These are phyloP conservation scores for Thelephora aurantiotincta DNA, from an alignment of 768 basidiomycete species.

Conservation along the genomic window DNA sequence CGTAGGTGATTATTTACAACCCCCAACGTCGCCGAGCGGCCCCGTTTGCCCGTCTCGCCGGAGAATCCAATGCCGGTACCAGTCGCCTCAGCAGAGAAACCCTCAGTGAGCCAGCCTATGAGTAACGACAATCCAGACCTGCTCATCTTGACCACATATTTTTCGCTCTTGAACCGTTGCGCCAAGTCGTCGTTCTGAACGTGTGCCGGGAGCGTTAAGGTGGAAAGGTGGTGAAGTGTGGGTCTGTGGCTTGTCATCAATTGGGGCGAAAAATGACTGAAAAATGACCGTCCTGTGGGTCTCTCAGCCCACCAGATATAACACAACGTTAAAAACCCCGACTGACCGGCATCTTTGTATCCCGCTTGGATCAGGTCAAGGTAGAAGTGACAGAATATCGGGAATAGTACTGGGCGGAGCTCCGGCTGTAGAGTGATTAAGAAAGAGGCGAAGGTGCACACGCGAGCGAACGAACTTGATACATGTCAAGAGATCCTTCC, in stretches of 20 bases:
- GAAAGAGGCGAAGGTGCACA: neutral
- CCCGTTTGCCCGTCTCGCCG: slow-evolving; percentile 71
- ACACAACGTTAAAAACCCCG: neutral
- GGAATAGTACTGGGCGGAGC: slow-evolving; percentile 85
- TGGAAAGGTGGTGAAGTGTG: slow-evolving; percentile 65
- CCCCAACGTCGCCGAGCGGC: slow-evolving; percentile 80
- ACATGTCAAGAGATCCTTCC: slow-evolving; percentile 84
- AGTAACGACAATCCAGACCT: slow-evolving; percentile 85
- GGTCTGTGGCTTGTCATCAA: slow-evolving; percentile 51
- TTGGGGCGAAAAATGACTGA: slow-evolving; percentile 51
- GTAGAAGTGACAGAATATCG: slow-evolving; percentile 96
- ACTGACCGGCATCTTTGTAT: slow-evolving; percentile 77
- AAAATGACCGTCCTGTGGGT: slow-evolving; percentile 57
- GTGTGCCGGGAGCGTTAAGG: slow-evolving; percentile 70
- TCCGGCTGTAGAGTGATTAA: slow-evolving; percentile 51
- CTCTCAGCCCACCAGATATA: neutral
- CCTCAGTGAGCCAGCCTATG: slow-evolving; percentile 93
- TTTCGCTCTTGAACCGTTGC: slow-evolving; percentile 77
- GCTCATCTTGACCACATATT: slow-evolving; percentile 82
- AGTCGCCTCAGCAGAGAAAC: slow-evolving; percentile 71
- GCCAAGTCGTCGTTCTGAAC: slow-evolving; percentile 74
- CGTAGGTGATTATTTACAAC: slow-evolving; percentile 90
- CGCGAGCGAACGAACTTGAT: slow-evolving; percentile 39
- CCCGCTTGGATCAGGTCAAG: slow-evolving; percentile 86
- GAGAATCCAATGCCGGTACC: slow-evolving; percentile 70